Evolutionary conservation across 768 basidiomycete genomes (phyloP).

Genomic region (Amanita molliuscula): DNA sequence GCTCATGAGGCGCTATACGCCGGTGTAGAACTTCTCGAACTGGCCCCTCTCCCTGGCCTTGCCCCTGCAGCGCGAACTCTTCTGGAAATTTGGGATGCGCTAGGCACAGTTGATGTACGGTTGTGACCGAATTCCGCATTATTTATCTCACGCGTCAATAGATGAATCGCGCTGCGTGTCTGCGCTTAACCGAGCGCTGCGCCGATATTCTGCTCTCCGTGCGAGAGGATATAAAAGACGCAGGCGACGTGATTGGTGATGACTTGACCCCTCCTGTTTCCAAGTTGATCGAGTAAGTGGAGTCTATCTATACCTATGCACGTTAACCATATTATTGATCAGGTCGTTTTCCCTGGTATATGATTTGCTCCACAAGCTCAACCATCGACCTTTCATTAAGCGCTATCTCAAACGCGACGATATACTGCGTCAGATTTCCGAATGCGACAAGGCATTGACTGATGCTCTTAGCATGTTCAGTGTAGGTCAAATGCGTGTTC

Average conservation of each 20-base stretch:
- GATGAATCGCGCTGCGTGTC: constrained; percentile 46
- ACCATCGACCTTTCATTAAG: constrained; percentile 48
- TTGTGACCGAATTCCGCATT: background rate
- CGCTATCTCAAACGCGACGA: constrained; percentile 55
- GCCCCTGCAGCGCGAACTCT: constrained; percentile 36
- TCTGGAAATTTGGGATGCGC: constrained; percentile 43
- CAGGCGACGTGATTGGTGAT: constrained; percentile 28
- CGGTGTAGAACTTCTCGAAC: constrained; percentile 26
- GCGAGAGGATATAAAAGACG: constrained; percentile 38
- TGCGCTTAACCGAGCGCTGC: constrained; percentile 54
- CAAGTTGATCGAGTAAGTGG: constrained; percentile 30
- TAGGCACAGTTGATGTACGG: constrained; percentile 47
- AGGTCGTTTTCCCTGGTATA: constrained; percentile 25
- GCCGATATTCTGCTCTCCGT: constrained; percentile 47
- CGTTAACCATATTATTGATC: constrained; percentile 7
- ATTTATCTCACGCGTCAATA: constrained; percentile 12
- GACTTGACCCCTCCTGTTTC: constrained; percentile 35
- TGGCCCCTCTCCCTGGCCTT: constrained; percentile 43
- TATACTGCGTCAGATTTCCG: constrained; percentile 27
- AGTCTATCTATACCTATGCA: background rate
- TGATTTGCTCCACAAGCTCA: constrained; percentile 34
- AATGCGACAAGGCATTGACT: constrained; percentile 12
- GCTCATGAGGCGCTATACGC: constrained; percentile 25
- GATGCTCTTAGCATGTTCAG: constrained; percentile 40
- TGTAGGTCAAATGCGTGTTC: constrained; percentile 16